A percentile compares a stretch with the other conserved stretches of the same genome.
These are phyloP conservation scores for Apiospora pterosperma DNA, from an alignment of 2,329 filamentous ascomycete species.

Conservation along the genomic window DNA sequence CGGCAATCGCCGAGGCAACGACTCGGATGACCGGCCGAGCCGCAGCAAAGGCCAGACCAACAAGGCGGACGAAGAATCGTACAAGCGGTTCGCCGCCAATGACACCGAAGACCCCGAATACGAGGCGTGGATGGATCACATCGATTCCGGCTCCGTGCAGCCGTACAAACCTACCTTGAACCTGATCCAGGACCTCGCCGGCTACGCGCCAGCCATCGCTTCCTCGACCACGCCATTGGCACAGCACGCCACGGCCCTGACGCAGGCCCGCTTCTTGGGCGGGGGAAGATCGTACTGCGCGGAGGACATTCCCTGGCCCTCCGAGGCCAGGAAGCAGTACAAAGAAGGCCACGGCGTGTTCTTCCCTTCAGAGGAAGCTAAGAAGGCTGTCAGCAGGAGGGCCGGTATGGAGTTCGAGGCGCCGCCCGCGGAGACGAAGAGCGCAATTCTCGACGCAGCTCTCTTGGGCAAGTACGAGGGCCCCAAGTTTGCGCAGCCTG, in stretches of 20 bases:
- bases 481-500: constrained; percentile 23
- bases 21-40: constrained; percentile 6
- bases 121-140: constrained; percentile 19
- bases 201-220: constrained; percentile 36
- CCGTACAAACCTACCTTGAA: constrained; percentile 30
- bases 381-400: constrained; percentile 20
- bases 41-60: background rate
- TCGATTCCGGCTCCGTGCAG: constrained; percentile 26
- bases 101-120: constrained; percentile 14
- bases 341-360: constrained; percentile 31
- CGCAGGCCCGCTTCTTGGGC: constrained; percentile 36
- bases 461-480: constrained; percentile 35
- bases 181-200: constrained; percentile 28
- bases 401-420: constrained; percentile 16
- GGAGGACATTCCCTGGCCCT: constrained; percentile 11
- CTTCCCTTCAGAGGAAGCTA: constrained; percentile 31
- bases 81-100: constrained; percentile 12
- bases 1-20: constrained; percentile 6
- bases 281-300: constrained; percentile 31
- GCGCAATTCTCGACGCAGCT: constrained; percentile 32
- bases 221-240: constrained; percentile 24
- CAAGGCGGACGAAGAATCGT: constrained; percentile 5
- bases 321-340: constrained; percentile 21
- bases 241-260: constrained; percentile 30
- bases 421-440: constrained; percentile 21